A percentile compares a stretch with the other conserved stretches of the same genome.
phyloP scores from a whole-genome alignment of 441 rosid genomes.

The Populus hybrid region DNA sequence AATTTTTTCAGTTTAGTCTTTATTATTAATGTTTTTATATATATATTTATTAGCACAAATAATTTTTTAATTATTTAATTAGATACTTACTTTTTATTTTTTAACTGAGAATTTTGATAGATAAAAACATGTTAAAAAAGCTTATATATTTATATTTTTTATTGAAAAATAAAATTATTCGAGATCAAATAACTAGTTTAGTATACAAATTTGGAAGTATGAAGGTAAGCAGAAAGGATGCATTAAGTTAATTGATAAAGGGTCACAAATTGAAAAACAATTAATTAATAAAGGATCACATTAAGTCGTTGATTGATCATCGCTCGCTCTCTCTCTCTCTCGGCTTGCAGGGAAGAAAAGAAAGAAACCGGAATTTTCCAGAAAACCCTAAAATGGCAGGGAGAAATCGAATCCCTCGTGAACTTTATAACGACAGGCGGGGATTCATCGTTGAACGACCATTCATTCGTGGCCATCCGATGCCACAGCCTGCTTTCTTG shows the following conservation, averaged over 20 bases:
- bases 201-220: too few species aligned
- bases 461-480: conserved; percentile 62
- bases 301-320: background rate
- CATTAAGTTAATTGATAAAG: background rate
- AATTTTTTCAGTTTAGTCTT: too few species aligned
- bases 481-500: conserved; percentile 65
- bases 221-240: background rate
- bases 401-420: conserved; percentile 72
- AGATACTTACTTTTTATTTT: too few species aligned
- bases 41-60: too few species aligned
- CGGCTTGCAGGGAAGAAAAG: background rate
- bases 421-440: conserved; percentile 55
- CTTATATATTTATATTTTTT: too few species aligned
- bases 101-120: too few species aligned
- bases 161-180: too few species aligned
- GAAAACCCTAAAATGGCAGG: conserved; percentile 56
- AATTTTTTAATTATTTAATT: too few species aligned
- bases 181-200: too few species aligned
- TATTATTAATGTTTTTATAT: too few species aligned
- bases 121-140: too few species aligned
- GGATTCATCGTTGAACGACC: conserved; percentile 64
- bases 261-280: background rate
- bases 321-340: background rate
- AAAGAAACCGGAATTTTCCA: background rate
- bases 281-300: background rate